phyloP scores from a whole-genome alignment of 805 yeast genomes.

The Schwanniomyces occidentalis region DNA sequence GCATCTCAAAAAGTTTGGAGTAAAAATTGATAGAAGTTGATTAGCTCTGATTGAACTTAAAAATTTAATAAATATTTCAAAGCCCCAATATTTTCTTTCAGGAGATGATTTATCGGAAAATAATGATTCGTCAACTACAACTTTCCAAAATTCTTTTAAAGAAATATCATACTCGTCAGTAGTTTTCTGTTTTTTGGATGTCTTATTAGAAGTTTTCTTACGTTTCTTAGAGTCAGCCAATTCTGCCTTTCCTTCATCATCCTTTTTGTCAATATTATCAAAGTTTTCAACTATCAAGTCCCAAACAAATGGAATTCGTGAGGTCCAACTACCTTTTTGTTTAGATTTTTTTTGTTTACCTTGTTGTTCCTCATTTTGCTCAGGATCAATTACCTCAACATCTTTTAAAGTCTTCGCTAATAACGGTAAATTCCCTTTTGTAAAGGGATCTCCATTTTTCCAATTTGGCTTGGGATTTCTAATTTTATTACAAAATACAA shows the following conservation, averaged over 20 bases:
- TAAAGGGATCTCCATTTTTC: constrained; percentile 73
- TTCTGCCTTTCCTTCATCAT: constrained; percentile 21
- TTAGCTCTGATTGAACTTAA: constrained; percentile 24
- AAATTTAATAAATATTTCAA: constrained; percentile 63
- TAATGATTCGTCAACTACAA: constrained; percentile 75
- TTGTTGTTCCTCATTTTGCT: constrained; percentile 24
- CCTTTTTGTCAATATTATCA: constrained; percentile 13
- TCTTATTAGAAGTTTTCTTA: constrained; percentile 24
- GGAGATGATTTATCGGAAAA: constrained; percentile 76
- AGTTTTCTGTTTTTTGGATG: constrained; percentile 17
- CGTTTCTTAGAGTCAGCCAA: constrained; percentile 18
- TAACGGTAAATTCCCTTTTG: constrained; percentile 62
- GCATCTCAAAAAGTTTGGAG: constrained; percentile 68
- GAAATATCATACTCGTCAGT: constrained; percentile 19
- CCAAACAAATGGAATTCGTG: constrained; percentile 80
- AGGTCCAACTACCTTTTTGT: constrained; percentile 71
- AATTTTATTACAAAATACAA: constrained; percentile 8
- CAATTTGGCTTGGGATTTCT: constrained; percentile 44
- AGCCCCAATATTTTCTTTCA: constrained; percentile 86
- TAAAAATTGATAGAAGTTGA: constrained; percentile 39
- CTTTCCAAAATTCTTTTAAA: constrained; percentile 71
- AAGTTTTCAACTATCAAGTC: constrained; percentile 51
- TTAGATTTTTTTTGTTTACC: constrained; percentile 30
- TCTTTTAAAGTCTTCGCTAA: constrained; percentile 68
- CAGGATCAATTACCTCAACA: constrained; percentile 40